Percentiles rank a stretch among this genome's conserved stretches.
Conservation (phyloP, 306 rosid genomes). For the Sphenostylis stenocarpa region DNA sequence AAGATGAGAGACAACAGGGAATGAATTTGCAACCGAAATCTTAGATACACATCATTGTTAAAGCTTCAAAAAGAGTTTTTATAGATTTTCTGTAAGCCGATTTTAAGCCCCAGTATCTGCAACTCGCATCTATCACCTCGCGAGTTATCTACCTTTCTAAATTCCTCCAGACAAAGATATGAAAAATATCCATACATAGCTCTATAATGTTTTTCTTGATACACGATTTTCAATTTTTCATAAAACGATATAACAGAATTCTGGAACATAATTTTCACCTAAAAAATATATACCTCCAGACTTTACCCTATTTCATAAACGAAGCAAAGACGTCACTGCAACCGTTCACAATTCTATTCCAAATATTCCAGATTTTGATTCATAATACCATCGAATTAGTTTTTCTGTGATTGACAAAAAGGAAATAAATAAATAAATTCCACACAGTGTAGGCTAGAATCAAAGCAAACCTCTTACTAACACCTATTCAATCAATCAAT, state of each 20-base stretch:
- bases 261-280: not conserved
- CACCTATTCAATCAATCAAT: not conserved
- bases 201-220: not conserved
- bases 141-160: not conserved
- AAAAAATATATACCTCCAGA: not conserved
- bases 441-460: not conserved
- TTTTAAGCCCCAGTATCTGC: not conserved
- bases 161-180: not conserved
- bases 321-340: not conserved
- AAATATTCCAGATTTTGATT: not conserved
- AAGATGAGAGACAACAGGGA: too few species aligned
- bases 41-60: not conserved
- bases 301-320: not conserved
- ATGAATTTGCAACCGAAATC: not conserved
- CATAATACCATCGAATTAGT: not conserved
- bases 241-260: not conserved
- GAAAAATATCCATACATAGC: not conserved
- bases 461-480: not conserved
- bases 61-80: not conserved
- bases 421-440: not conserved
- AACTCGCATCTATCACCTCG: not conserved
- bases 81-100: not conserved
- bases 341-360: not conserved
- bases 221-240: not conserved
- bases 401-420: not conserved